Evolutionary conservation across 2,329 filamentous ascomycete genomes (phyloP).

Genomic region (Pyrenochaeta sp.): DNA sequence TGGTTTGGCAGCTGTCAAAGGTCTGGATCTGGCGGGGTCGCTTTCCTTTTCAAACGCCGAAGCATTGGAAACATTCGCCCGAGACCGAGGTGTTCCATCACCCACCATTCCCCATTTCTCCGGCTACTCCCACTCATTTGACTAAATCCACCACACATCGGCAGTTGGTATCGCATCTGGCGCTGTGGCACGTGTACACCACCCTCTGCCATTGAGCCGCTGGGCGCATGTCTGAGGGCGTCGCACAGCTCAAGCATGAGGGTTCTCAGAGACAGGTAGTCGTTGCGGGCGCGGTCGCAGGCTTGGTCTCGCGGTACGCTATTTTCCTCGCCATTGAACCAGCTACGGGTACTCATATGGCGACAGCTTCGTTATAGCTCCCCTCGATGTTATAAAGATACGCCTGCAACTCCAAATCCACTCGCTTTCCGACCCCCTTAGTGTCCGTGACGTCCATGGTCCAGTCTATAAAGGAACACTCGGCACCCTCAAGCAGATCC

Average conservation of each 20-base stretch:
- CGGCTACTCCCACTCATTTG: constrained; percentile 17
- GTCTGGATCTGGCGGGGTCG: constrained; percentile 15
- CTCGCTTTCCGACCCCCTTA: constrained; percentile 77
- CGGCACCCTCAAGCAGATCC: constrained; percentile 77
- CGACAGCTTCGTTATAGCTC: constrained; percentile 85
- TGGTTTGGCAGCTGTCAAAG: constrained; percentile 25
- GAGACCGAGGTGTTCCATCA: constrained; percentile 23
- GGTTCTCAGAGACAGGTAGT: constrained; percentile 73
- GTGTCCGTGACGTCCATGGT: constrained; percentile 58
- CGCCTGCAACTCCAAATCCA: constrained; percentile 92
- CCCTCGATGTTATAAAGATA: constrained; percentile 98
- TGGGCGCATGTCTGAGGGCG: constrained; percentile 70
- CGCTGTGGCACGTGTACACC: constrained; percentile 25
- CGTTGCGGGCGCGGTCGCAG: constrained; percentile 74
- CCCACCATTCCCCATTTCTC: constrained; percentile 18
- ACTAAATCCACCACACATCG: constrained; percentile 13
- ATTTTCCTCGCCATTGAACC: not conserved
- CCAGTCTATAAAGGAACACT: constrained; percentile 77
- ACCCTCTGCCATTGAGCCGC: constrained; percentile 28
- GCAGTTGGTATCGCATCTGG: constrained; percentile 18
- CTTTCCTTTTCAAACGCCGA: constrained; percentile 29
- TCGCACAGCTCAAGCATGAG: constrained; percentile 75
- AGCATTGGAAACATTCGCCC: constrained; percentile 21
- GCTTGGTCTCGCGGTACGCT: constrained; percentile 83
- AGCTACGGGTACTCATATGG: constrained; percentile 7